A percentile compares a stretch with the other conserved stretches of the same genome.
These are phyloP conservation scores for Pseudocercospora fijiensis DNA, from an alignment of 2,329 filamentous ascomycete genomes.

Conservation along the genomic window DNA sequence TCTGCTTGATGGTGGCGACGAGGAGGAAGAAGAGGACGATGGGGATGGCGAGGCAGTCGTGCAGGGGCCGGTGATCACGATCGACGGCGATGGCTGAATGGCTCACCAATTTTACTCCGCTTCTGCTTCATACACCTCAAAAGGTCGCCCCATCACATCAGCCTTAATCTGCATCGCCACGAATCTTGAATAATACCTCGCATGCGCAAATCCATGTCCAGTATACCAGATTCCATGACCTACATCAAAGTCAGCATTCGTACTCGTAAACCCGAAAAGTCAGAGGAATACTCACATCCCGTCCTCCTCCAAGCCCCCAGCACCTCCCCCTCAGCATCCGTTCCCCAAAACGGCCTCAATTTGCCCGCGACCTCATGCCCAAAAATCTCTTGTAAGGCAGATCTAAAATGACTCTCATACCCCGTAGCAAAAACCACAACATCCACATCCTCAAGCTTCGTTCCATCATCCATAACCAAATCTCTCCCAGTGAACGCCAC, in stretches of 20 bases:
- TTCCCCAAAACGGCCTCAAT: not conserved
- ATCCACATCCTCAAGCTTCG: not conserved
- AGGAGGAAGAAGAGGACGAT: not conserved
- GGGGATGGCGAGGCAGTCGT: not conserved
- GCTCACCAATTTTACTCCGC: not conserved
- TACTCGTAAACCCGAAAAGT: not conserved
- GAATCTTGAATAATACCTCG: not conserved
- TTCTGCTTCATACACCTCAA: not conserved
- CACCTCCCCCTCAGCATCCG: not conserved
- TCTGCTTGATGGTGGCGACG: not conserved
- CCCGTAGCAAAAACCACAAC: not conserved
- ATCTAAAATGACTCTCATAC: not conserved
- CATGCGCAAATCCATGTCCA: not conserved
- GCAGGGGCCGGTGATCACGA: constrained; percentile 32
- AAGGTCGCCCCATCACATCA: not conserved
- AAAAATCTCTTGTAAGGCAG: not conserved
- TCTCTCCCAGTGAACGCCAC: not conserved
- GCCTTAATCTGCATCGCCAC: not conserved
- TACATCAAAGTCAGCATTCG: not conserved
- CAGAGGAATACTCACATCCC: not conserved
- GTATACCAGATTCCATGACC: not conserved
- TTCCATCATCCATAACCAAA: not conserved
- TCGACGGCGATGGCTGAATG: too few species aligned
- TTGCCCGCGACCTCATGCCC: not conserved
- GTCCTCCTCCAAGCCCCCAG: not conserved